Conservation (phyloP, 495 filamentous ascomycete species). For the Xylaria scruposa region DNA sequence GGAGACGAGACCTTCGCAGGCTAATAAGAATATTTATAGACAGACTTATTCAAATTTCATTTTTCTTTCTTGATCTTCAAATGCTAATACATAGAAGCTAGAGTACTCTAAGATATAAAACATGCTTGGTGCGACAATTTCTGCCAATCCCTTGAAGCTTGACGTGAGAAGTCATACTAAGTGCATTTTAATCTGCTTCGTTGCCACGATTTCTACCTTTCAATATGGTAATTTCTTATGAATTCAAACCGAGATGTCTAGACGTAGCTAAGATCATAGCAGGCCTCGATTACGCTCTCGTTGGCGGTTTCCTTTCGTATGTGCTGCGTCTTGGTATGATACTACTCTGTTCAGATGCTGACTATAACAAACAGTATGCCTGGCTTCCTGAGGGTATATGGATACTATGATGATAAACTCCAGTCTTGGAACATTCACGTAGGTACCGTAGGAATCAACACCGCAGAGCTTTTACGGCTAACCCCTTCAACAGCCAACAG, state of each 20-base stretch:
- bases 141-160: slow-evolving; percentile 40
- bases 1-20: not conserved
- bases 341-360: not conserved
- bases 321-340: not conserved
- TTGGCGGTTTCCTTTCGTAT: slow-evolving; percentile 46
- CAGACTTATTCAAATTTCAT: not conserved
- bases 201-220: slow-evolving; percentile 46
- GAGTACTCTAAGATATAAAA: slow-evolving; percentile 3
- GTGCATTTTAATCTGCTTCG: slow-evolving; percentile 44
- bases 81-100: not conserved
- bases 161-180: slow-evolving; percentile 41
- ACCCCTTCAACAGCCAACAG: slow-evolving; percentile 41
- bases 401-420: slow-evolving; percentile 43
- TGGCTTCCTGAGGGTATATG: slow-evolving; percentile 54
- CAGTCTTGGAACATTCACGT: slow-evolving; percentile 41
- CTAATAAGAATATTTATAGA: slow-evolving; percentile 3
- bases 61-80: not conserved
- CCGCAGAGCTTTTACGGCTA: not conserved
- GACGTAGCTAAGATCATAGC: slow-evolving; percentile 8
- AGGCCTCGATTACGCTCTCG: slow-evolving; percentile 45
- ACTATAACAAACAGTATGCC: slow-evolving; percentile 39
- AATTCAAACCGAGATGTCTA: not conserved
- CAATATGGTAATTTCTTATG: slow-evolving; percentile 40
- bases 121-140: slow-evolving; percentile 36
- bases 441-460: slow-evolving; percentile 27